Base-by-base conservation (phyloP, 1,284 basidiomycete genomes). In the Leccinum subatratum region DNA sequence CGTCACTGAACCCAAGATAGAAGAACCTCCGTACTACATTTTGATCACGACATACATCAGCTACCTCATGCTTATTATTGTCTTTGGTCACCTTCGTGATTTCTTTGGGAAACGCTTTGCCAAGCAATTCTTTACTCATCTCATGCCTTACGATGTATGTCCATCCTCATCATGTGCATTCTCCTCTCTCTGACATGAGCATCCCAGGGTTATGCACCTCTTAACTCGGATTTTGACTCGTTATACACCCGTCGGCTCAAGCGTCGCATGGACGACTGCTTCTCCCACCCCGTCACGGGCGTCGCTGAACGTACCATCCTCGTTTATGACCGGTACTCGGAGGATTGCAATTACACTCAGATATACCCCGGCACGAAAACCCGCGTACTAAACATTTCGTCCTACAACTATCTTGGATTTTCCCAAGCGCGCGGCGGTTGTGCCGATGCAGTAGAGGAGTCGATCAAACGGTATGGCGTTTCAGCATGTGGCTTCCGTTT, bases 381-480 rank as follows among this genome's bases (percentile, higher is more conserved):
- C 2, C 93, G 95, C 66, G 92, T 90, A 0, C 89, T 99, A 73
- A 99, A 99, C 79, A 91, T 98, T 72, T 96, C 95, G 9, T 98
- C 95, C 6, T 99, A 99, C 84, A 99, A 99, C 81, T 99, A 99
- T 77, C 93, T 99, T 72, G 96, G 97, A 6, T 99, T 99, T 75
- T 96, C 96, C 1, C 95, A 98, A 77, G 93, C 92, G 30, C 86
- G 88, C 16, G 96, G 97, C 32, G 93, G 92, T 11, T 98, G 95
- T 74, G 93, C 96, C 2, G 96, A 98, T 74, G 93, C 92, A 1
- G 95, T 95, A 18, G 94, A 96, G 74, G 90, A 92, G 70, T 80
- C 83, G 12, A 86, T 97, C 73, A 83, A 82, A 66, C 86, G 88
- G 7, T 95, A 94, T 74, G 95, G 96, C 54, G 81, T 97, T 42